Evolutionary conservation across 345 rosid genomes (phyloP).

Genomic region (Boechera stricta): DNA sequence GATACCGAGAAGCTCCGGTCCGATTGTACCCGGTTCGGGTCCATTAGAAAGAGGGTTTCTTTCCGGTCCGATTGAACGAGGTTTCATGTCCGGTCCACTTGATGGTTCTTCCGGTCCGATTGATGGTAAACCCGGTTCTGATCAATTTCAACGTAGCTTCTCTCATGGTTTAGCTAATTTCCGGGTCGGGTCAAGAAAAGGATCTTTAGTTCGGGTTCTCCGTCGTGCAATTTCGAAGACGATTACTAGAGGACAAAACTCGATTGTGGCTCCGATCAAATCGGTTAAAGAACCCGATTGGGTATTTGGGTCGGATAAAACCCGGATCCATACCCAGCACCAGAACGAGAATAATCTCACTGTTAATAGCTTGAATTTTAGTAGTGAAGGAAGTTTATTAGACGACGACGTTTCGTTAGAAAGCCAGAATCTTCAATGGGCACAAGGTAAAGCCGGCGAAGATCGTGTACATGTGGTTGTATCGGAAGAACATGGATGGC

Average conservation of each 20-base stretch:
- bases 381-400: constrained; percentile 70
- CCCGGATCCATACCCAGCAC: constrained; percentile 36
- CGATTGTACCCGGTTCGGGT: constrained; percentile 73
- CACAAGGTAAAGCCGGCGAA: constrained; percentile 98
- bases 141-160: constrained; percentile 77
- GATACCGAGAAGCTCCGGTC: constrained; percentile 80
- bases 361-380: constrained; percentile 53
- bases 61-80: constrained; percentile 92
- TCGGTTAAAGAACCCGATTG: constrained; percentile 76
- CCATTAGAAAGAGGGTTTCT: constrained; percentile 78
- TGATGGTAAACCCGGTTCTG: constrained; percentile 57
- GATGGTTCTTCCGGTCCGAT: constrained; percentile 71
- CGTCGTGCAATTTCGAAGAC: constrained; percentile 78
- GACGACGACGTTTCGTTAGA: constrained; percentile 74
- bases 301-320: constrained; percentile 63
- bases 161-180: constrained; percentile 65
- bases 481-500: constrained; percentile 94
- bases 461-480: constrained; percentile 99
- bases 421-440: constrained; percentile 93
- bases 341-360: constrained; percentile 69
- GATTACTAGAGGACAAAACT: constrained; percentile 70
- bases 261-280: constrained; percentile 81
- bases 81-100: constrained; percentile 90
- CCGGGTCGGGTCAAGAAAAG: constrained; percentile 55
- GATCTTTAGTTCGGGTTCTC: constrained; percentile 68